Conservation (phyloP, 139 green algal genomes). For the Chlorella vulgaris region DNA sequence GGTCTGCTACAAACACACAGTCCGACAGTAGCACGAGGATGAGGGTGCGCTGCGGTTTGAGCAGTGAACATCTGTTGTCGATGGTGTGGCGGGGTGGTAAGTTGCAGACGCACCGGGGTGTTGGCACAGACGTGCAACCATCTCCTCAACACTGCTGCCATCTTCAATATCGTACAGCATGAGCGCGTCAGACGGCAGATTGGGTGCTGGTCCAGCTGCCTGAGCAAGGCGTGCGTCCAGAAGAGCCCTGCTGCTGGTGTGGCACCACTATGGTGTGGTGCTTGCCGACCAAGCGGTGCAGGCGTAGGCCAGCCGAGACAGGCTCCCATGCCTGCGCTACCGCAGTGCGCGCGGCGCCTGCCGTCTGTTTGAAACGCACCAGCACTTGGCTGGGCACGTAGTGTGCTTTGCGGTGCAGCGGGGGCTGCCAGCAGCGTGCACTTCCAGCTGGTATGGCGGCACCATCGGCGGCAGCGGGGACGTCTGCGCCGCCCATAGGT, state of each 20-base stretch:
- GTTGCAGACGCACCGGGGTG: background rate
- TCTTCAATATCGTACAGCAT: background rate
- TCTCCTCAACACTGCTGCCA: slow-evolving; percentile 3
- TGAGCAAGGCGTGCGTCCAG: background rate
- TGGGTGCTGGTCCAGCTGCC: background rate
- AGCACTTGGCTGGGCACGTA: background rate
- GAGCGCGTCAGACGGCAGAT: background rate
- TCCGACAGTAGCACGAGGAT: no score
- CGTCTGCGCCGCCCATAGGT: background rate
- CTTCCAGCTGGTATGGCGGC: background rate
- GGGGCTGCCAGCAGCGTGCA: background rate
- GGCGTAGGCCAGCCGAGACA: background rate
- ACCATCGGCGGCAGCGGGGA: no score
- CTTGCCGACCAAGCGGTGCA: background rate
- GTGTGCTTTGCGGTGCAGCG: background rate
- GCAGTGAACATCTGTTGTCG: no score
- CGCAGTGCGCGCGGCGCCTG: background rate
- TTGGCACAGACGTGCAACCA: background rate
- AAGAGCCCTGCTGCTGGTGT: background rate
- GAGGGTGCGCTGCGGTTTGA: no score
- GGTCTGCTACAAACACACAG: no score
- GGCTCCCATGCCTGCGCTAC: background rate
- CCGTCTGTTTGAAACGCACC: background rate
- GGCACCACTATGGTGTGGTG: background rate
- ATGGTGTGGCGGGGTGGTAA: no score